Evolutionary conservation across 139 green algal genomes (phyloP).

Genomic region (Astrephomene gubernaculifera): DNA sequence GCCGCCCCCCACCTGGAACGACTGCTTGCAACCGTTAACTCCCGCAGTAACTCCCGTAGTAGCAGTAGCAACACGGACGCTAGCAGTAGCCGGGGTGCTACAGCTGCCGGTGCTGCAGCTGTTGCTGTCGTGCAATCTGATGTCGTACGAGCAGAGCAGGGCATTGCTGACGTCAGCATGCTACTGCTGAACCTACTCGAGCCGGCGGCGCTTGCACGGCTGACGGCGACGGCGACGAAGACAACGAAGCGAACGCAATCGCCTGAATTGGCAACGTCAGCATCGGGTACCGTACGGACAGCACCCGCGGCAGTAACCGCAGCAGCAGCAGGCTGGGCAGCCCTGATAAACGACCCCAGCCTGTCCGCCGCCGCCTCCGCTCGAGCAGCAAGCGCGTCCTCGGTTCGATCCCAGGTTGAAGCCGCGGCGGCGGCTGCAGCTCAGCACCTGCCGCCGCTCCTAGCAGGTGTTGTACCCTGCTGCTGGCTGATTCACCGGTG

Average conservation of each 20-base stretch:
- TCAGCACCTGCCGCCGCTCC: background rate
- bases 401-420: too few species aligned
- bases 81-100: too few species aligned
- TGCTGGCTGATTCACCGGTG: constrained; percentile 8
- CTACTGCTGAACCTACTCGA: constrained; percentile 39
- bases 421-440: background rate
- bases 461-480: background rate
- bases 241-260: too few species aligned
- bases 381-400: too few species aligned
- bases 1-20: background rate
- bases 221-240: too few species aligned
- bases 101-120: background rate
- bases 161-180: constrained; percentile 30
- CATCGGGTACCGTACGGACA: too few species aligned
- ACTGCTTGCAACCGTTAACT: background rate
- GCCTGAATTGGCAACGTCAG: too few species aligned
- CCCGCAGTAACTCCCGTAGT: too few species aligned
- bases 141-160: constrained; percentile 6
- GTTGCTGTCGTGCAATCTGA: background rate
- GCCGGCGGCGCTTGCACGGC: background rate
- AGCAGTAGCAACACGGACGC: too few species aligned
- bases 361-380: background rate
- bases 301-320: too few species aligned
- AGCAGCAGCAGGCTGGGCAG: too few species aligned
- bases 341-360: too few species aligned